phyloP scores from a whole-genome alignment of 805 yeast genomes.

The Lipomyces starkeyi region DNA sequence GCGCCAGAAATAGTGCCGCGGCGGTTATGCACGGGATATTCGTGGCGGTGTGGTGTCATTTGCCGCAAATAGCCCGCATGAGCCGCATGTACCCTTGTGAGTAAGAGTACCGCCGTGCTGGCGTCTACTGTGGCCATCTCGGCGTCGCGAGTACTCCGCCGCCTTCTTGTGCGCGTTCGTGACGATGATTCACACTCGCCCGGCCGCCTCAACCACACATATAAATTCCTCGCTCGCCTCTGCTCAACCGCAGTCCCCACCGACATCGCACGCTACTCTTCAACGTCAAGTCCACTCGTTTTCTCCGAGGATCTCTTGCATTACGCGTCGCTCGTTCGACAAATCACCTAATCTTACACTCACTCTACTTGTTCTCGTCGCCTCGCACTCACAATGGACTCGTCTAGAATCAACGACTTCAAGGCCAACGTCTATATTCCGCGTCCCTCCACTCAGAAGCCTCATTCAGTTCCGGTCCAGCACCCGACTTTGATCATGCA shows the following conservation, averaged over 20 bases:
- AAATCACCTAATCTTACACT: background rate
- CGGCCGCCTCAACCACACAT: too few relatives aligned
- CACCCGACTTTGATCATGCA: conserved; percentile 66
- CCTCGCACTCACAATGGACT: conserved; percentile 50
- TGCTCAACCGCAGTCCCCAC: background rate
- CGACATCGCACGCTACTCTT: background rate
- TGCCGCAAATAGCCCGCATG: background rate
- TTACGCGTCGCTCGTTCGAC: conserved; percentile 2
- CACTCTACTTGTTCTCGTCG: background rate
- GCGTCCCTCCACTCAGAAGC: conserved; percentile 39
- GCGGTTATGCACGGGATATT: background rate
- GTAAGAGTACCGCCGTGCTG: background rate
- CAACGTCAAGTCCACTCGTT: background rate
- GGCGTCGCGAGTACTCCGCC: background rate
- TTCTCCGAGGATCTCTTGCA: background rate
- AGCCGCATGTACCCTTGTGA: background rate
- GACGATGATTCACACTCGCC: background rate
- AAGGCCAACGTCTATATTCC: conserved; percentile 58
- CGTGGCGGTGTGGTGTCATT: background rate
- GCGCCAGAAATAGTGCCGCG: too few relatives aligned
- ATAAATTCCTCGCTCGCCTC: background rate
- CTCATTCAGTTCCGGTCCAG: conserved; percentile 52
- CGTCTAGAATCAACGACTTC: conserved; percentile 48
- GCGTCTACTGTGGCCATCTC: background rate
- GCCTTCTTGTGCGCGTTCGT: background rate